Percentiles rank a stretch among this genome's conserved stretches.
Evolutionary conservation across 2,329 filamentous ascomycete genomes (phyloP).

Genomic region (Spiromastix sp.): DNA sequence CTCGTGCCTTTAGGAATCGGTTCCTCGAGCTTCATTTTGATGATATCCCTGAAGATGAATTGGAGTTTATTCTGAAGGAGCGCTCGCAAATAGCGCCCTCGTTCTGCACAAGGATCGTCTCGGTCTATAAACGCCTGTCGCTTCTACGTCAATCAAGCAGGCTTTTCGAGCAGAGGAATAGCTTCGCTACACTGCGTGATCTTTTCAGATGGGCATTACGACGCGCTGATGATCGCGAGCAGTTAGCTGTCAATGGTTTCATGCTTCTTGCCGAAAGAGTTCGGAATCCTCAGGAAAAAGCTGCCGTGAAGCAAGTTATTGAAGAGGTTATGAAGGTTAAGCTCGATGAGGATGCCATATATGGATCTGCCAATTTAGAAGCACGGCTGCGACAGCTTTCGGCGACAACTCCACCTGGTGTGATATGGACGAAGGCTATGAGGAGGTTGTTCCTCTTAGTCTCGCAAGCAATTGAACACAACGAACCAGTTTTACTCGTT

Average conservation of each 20-base stretch:
- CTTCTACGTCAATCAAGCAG: slow-evolving; percentile 79
- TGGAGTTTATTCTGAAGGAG: slow-evolving; percentile 83
- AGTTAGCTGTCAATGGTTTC: slow-evolving; percentile 85
- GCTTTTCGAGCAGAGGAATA: slow-evolving; percentile 92
- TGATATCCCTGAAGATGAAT: slow-evolving; percentile 89
- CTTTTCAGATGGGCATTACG: slow-evolving; percentile 91
- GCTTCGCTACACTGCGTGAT: slow-evolving; percentile 92
- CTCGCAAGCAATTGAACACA: slow-evolving; percentile 73
- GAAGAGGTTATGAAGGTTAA: slow-evolving; percentile 82
- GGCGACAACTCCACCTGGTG: slow-evolving; percentile 26
- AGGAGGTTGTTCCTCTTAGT: slow-evolving; percentile 81
- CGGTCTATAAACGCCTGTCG: slow-evolving; percentile 88
- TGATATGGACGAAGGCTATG: slow-evolving; percentile 97
- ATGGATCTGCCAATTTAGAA: slow-evolving; percentile 50
- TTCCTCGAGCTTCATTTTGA: slow-evolving; percentile 97
- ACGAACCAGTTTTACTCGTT: slow-evolving; percentile 87
- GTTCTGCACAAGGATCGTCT: slow-evolving; percentile 82
- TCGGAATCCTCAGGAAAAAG: slow-evolving; percentile 75
- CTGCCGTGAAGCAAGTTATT: slow-evolving; percentile 76
- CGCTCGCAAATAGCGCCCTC: slow-evolving; percentile 83
- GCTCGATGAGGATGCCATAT: slow-evolving; percentile 65
- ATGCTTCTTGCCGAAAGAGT: slow-evolving; percentile 95
- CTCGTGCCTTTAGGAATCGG: slow-evolving; percentile 88
- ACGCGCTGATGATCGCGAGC: slow-evolving; percentile 71
- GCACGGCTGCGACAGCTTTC: slow-evolving; percentile 41